Conservation (phyloP, 1,284 basidiomycete genomes). For the Ceratobasidium sp. region DNA sequence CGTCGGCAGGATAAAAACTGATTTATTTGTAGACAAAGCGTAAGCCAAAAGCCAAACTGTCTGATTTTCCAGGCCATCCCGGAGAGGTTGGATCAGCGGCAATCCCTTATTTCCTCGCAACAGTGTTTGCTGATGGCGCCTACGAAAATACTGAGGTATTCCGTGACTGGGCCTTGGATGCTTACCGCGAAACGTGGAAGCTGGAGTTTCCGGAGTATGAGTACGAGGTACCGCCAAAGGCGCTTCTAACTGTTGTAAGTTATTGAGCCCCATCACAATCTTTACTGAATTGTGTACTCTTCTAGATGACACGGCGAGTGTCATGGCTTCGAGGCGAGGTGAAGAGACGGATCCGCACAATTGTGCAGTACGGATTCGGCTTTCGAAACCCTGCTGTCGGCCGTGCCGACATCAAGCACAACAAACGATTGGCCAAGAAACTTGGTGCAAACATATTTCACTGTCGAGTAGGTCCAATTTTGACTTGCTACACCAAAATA, state of each 20-base stretch:
- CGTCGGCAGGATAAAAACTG: background rate
- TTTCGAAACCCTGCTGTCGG: constrained; percentile 3
- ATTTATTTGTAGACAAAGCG: background rate
- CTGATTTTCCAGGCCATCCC: constrained; percentile 4
- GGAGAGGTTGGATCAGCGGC: constrained; percentile 13
- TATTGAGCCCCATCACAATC: no score
- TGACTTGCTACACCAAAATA: background rate
- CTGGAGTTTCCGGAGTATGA: constrained; percentile 3
- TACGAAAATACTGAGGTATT: constrained; percentile 1
- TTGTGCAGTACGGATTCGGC: constrained; percentile 6
- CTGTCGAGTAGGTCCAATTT: constrained; percentile 1
- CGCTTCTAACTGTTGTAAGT: constrained; percentile 11
- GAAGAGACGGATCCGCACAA: background rate
- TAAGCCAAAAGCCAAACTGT: background rate
- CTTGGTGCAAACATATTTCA: constrained; percentile 12
- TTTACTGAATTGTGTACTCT: background rate
- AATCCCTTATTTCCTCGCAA: constrained; percentile 13
- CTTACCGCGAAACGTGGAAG: background rate
- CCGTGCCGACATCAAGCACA: constrained; percentile 16
- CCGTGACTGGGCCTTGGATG: constrained; percentile 7
- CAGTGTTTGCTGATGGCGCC: constrained; percentile 1
- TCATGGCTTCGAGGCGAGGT: constrained; percentile 15
- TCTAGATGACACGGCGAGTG: constrained; percentile 8
- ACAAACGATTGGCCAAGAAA: constrained; percentile 2
- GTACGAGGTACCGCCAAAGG: constrained; percentile 10